Percentiles rank a stretch among this genome's conserved stretches.
phyloP scores from a whole-genome alignment of 176 grass and related monocot genomes.

The Canna indica region DNA sequence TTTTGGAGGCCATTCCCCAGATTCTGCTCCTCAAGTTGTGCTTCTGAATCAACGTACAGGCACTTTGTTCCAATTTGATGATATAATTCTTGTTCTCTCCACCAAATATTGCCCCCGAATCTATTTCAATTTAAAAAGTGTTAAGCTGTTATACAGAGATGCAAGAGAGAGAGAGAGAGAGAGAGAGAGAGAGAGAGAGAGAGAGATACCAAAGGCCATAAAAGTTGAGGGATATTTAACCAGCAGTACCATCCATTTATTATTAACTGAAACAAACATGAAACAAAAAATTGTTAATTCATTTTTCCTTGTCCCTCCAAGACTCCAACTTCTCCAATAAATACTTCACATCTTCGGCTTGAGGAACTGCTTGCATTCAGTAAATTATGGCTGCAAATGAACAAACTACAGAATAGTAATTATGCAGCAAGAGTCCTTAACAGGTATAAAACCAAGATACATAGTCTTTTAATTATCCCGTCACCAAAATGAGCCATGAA shows the following conservation, averaged over 20 bases:
- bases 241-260: conserved; percentile 42
- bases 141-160: background rate
- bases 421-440: background rate
- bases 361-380: background rate
- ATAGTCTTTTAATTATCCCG: background rate
- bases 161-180: background rate
- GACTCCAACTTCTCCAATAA: too few species aligned
- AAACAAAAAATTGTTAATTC: background rate
- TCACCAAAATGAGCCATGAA: background rate
- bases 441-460: background rate
- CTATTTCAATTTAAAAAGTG: conserved; percentile 16
- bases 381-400: background rate
- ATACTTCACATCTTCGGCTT: too few species aligned
- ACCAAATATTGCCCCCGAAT: conserved; percentile 16
- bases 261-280: background rate
- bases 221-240: conserved; percentile 34
- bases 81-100: conserved; percentile 7
- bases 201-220: conserved; percentile 40
- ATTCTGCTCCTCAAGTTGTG: conserved; percentile 20
- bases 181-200: background rate
- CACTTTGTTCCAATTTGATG: conserved; percentile 14
- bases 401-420: background rate
- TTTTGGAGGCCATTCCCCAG: conserved; percentile 46
- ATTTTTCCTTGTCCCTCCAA: background rate
- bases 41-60: conserved; percentile 15